Evolutionary conservation across 805 yeast species (phyloP).

Genomic region (Priceomyces medius): DNA sequence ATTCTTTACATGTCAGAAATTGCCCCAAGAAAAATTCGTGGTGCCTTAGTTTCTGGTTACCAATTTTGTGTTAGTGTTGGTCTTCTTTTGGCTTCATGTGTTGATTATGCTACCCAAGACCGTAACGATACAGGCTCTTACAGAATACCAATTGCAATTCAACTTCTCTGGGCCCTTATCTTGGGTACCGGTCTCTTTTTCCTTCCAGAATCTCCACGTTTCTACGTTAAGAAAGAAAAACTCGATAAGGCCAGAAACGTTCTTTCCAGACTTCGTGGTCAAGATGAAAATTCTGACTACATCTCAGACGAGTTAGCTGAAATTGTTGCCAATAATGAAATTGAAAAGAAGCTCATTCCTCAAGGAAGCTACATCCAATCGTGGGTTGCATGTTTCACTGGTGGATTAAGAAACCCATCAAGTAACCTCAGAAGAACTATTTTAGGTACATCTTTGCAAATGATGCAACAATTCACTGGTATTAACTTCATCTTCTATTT

Average conservation of each 20-base stretch:
- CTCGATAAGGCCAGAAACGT: conserved; percentile 28
- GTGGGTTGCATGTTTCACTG: conserved; percentile 26
- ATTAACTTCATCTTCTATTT: conserved; percentile 87
- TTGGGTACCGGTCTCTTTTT: conserved; percentile 31
- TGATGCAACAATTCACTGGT: conserved; percentile 88
- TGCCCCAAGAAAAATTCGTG: conserved; percentile 44
- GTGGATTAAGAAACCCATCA: conserved; percentile 32
- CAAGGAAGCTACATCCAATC: conserved; percentile 12
- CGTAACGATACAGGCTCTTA: conserved; percentile 37
- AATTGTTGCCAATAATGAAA: conserved; percentile 17
- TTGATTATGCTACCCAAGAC: conserved; percentile 35
- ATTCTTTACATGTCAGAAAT: conserved; percentile 43
- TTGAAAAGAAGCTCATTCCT: conserved; percentile 22
- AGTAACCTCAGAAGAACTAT: conserved; percentile 47
- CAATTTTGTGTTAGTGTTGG: conserved; percentile 43
- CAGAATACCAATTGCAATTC: conserved; percentile 43
- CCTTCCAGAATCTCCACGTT: conserved; percentile 47
- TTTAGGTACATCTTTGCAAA: conserved; percentile 65
- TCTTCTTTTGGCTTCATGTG: conserved; percentile 35
- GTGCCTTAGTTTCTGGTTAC: conserved; percentile 41
- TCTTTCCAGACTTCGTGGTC: conserved; percentile 23
- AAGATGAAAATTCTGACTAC: conserved; percentile 21
- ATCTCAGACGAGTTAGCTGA: conserved; percentile 21
- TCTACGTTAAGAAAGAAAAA: conserved; percentile 32
- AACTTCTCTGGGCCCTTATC: conserved; percentile 36